Percentiles rank a stretch among this genome's conserved stretches.
Evolutionary conservation across 2,329 filamentous ascomycete genomes (phyloP).

Genomic region (Colletotrichum somersetense): DNA sequence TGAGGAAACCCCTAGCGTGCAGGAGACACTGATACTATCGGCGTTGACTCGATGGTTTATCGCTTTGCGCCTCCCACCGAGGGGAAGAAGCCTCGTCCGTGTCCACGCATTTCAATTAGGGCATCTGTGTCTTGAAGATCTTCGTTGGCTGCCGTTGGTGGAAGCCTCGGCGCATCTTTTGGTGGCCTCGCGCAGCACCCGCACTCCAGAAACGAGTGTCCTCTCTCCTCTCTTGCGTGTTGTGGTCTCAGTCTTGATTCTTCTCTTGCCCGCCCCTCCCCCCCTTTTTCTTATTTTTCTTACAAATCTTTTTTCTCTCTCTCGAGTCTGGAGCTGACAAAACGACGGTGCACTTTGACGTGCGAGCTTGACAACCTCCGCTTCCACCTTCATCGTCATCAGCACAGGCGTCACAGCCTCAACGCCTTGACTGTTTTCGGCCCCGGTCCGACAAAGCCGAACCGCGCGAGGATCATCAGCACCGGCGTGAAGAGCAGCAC

Average conservation of each 20-base stretch:
- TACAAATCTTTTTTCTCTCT: too few species aligned
- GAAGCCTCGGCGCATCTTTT: background rate
- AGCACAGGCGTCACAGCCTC: constrained; percentile 18
- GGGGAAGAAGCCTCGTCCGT: background rate
- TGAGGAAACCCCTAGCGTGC: background rate
- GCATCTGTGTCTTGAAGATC: background rate
- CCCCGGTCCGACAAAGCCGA: constrained; percentile 29
- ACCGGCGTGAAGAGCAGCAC: constrained; percentile 33
- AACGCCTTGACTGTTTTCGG: constrained; percentile 31
- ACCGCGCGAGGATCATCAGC: constrained; percentile 32
- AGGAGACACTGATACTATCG: background rate
- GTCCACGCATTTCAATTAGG: background rate
- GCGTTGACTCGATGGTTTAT: background rate
- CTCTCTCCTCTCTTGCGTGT: background rate
- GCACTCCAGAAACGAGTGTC: background rate
- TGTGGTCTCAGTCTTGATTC: background rate
- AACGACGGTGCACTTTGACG: too few species aligned
- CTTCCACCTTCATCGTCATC: background rate
- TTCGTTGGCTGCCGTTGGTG: too few species aligned
- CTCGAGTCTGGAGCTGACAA: too few species aligned
- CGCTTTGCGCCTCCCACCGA: background rate
- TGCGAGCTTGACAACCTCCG: too few species aligned
- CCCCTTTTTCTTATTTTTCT: too few species aligned
- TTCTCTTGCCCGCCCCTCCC: too few species aligned
- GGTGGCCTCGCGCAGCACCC: background rate